phyloP scores from a whole-genome alignment of 441 rosid genomes.

The Brassica balearica region DNA sequence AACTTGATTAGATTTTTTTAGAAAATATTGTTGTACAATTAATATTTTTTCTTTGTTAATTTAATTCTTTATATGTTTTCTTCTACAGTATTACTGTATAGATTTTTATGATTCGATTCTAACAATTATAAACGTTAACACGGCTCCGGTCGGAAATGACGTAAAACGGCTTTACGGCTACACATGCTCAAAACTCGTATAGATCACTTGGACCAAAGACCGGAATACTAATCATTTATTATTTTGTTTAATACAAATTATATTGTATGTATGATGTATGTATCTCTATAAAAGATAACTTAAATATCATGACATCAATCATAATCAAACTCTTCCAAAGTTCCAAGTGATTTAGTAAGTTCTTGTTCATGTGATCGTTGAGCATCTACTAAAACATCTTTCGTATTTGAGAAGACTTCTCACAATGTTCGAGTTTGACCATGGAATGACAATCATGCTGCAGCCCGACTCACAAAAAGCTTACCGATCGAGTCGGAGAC shows the following conservation, averaged over 20 bases:
- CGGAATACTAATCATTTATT: no score
- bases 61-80: no score
- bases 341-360: not conserved
- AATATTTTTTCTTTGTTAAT: no score
- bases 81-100: no score
- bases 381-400: conserved; percentile 1
- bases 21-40: no score
- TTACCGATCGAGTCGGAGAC: not conserved
- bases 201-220: not conserved
- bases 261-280: not conserved
- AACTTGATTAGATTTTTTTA: no score
- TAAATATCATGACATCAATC: not conserved
- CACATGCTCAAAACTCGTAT: not conserved
- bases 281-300: not conserved
- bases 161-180: not conserved
- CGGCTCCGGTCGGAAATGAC: not conserved
- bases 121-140: no score
- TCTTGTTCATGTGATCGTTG: not conserved
- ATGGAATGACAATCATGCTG: not conserved
- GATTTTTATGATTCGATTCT: no score
- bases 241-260: no score
- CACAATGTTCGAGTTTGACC: not conserved
- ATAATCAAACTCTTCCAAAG: not conserved
- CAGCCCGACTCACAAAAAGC: not conserved
- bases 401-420: not conserved